Base-by-base conservation (phyloP, 768 basidiomycete species). In the Russula compacta region DNA sequence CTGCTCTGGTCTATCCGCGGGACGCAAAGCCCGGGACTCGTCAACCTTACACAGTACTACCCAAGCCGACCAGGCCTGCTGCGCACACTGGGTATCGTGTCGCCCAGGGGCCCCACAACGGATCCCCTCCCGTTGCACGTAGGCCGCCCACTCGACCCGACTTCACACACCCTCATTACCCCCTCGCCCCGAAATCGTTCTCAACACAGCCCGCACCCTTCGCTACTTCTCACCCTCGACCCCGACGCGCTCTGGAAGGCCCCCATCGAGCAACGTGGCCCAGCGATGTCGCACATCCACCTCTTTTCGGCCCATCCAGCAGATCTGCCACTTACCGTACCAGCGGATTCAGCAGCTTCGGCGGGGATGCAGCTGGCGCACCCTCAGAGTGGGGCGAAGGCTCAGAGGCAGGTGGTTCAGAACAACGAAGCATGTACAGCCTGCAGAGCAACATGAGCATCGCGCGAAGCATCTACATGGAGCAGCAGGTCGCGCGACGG, bases 401-500 rank as follows among this genome's bases (percentile, higher is more conserved):
- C 10, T 53, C 52, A 17, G 59, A 59, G 19, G 36, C 43, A n/a
- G 59, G 59, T 14, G 52, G 44, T 21, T 59, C 59, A 1, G 42
- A 48, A 29, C 17, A 5, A 40, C 52, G 52, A 19, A 59, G 59
- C 38, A 1, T 53, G 10, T 59, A 59, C 44, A 59, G 52, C 59
- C 44, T 38, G 35, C 43, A 59, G 21, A 59, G 58, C n/a, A 59
- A 53, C 58, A 24, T 46, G 35, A 59, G 58, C 17, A 9, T 46
- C 6, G 58, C 58, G 40, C 58, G 50, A 35, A 59, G 51, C 51
- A 53, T 59, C 15, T 48, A 53, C 24, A 6, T 53, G 43, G 59
- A 59, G 8, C 44, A 59, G 44, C 59, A 59, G 52, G 59, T 59
- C 44, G 59, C 29, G 29, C 51, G 59, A 39, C 43, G 59, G 44